Conservation (phyloP, 176 grass and related monocot species). For the Raddia guianensis region DNA sequence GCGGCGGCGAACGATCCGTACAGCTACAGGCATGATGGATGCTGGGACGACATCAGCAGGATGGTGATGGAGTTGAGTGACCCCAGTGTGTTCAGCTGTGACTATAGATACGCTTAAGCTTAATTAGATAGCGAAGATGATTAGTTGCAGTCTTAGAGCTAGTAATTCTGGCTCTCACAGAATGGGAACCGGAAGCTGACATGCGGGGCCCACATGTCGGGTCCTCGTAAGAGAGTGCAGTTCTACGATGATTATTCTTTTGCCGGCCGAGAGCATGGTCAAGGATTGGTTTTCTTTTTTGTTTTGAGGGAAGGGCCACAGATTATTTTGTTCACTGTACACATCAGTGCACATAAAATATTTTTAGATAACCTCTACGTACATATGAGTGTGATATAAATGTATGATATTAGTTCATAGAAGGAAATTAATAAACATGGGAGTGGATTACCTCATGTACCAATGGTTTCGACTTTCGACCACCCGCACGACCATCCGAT, state of each 20-base stretch:
- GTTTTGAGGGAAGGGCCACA: no score
- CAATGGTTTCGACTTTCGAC: no score
- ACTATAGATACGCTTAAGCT: slow-evolving; percentile 18
- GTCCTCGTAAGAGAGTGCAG: not conserved
- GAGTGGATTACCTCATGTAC: no score
- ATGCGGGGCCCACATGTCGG: not conserved
- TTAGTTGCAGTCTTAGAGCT: not conserved
- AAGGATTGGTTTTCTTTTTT: no score
- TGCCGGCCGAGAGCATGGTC: not conserved
- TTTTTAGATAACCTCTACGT: no score
- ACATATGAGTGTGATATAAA: not conserved
- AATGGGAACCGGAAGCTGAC: not conserved
- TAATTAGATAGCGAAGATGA: not conserved
- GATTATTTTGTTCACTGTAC: not conserved
- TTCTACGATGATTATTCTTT: not conserved
- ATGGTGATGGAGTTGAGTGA: slow-evolving; percentile 61
- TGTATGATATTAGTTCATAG: not conserved
- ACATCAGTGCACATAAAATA: not conserved
- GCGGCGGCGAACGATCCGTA: slow-evolving; percentile 29
- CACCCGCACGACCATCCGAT: no score
- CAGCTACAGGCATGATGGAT: slow-evolving; percentile 49
- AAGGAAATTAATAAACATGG: not conserved
- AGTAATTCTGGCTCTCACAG: not conserved
- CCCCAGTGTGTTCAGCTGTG: slow-evolving; percentile 31
- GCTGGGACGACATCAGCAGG: slow-evolving; percentile 68